phyloP scores from a whole-genome alignment of 176 grass and related monocot genomes.

The Zea luxurians region DNA sequence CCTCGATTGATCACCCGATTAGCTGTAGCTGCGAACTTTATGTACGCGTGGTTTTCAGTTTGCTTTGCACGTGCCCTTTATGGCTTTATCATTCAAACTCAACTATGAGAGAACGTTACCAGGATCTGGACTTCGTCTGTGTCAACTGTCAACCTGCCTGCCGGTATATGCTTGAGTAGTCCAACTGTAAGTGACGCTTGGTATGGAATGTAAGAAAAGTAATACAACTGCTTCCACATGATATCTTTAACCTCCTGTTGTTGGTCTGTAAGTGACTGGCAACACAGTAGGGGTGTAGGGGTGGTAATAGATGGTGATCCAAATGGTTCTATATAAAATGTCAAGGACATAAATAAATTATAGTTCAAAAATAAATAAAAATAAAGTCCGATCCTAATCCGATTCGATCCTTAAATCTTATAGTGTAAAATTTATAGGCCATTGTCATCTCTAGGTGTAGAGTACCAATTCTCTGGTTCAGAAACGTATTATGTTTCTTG shows the following conservation, averaged over 20 bases:
- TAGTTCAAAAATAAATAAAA: too few species aligned
- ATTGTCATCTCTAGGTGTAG: too few species aligned
- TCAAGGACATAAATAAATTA: too few species aligned
- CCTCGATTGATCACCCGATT: conserved; percentile 51
- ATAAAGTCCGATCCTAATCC: too few species aligned
- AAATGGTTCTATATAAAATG: too few species aligned
- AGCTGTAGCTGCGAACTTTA: not conserved
- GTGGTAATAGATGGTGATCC: too few species aligned
- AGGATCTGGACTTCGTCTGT: not conserved
- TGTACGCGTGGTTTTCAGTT: not conserved
- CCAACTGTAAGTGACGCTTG: not conserved
- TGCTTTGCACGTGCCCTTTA: not conserved
- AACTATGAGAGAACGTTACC: not conserved
- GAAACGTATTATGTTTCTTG: not conserved
- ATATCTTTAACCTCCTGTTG: not conserved
- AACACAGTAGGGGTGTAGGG: not conserved
- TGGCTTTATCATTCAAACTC: not conserved
- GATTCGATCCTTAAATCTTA: too few species aligned
- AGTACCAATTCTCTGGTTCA: not conserved
- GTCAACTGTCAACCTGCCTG: not conserved
- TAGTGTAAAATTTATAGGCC: too few species aligned
- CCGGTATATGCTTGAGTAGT: not conserved
- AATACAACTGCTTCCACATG: not conserved
- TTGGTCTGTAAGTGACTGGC: not conserved
- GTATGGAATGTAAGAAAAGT: not conserved